Percentiles rank a stretch among this genome's conserved stretches.
Conservation (phyloP, 768 basidiomycete species). For the Phylloporus arenicola region DNA sequence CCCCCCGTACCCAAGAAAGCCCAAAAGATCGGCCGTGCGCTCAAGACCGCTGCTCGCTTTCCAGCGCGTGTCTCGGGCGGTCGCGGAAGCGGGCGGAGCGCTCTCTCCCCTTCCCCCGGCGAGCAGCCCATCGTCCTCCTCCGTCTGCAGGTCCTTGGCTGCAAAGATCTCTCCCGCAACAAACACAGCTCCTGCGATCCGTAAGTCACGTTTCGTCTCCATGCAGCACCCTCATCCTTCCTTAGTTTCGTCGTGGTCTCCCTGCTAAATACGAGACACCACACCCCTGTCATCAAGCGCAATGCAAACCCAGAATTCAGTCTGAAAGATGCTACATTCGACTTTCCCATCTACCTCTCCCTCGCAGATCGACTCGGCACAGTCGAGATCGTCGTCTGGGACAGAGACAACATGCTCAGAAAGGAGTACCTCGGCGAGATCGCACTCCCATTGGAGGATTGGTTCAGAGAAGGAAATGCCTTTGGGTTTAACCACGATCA, state of each 20-base stretch:
- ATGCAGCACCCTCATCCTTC: neutral
- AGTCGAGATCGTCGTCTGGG: constrained; percentile 88
- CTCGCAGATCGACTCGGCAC: constrained; percentile 67
- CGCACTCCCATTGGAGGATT: constrained; percentile 70
- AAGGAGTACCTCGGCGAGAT: constrained; percentile 96
- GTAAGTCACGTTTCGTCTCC: constrained; percentile 39
- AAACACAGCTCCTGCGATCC: constrained; percentile 71
- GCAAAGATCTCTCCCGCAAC: constrained; percentile 60
- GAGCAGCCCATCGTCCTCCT: constrained; percentile 65
- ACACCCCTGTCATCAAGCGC: constrained; percentile 74
- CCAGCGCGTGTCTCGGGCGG: constrained; percentile 44
- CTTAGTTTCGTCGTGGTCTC: constrained; percentile 61
- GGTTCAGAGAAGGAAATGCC: constrained; percentile 50
- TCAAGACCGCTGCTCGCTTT: constrained; percentile 54
- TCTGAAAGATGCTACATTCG: constrained; percentile 76
- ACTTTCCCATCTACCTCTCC: constrained; percentile 79
- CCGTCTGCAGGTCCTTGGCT: constrained; percentile 62
- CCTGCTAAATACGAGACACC: constrained; percentile 50
- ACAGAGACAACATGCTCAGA: constrained; percentile 73
- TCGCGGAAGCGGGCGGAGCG: constrained; percentile 33
- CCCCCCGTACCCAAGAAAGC: constrained; percentile 38
- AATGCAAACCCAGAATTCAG: constrained; percentile 63
- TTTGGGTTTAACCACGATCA: constrained; percentile 54
- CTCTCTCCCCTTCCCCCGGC: constrained; percentile 45
- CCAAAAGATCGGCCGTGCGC: constrained; percentile 52